Evolutionary conservation across 106 monocot genomes (phyloP).

Genomic region (Amphibolis antarctica): DNA sequence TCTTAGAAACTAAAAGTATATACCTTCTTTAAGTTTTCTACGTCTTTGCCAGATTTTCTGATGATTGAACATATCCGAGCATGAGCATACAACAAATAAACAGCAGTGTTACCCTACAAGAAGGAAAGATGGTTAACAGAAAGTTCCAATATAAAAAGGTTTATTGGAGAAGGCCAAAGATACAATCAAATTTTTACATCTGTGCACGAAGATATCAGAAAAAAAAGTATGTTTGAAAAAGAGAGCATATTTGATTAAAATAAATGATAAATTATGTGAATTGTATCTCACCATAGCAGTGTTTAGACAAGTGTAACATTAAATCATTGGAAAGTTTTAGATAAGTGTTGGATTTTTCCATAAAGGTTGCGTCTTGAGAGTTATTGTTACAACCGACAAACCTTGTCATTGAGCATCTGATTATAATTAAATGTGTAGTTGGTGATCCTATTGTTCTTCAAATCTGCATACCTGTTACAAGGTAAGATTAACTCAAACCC

Average conservation of each 20-base stretch:
- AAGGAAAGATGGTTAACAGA: background rate
- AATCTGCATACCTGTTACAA: constrained; percentile 78
- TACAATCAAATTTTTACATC: too few relatives aligned
- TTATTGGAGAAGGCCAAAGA: too few relatives aligned
- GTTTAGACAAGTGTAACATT: too few relatives aligned
- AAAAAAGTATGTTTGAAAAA: too few relatives aligned
- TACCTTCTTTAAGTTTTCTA: constrained; percentile 70
- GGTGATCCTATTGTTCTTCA: constrained; percentile 85
- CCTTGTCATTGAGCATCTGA: constrained; percentile 93
- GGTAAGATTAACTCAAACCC: background rate
- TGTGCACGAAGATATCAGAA: too few relatives aligned
- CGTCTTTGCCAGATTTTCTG: constrained; percentile 73
- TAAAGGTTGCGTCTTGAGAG: background rate
- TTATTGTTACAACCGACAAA: constrained; percentile 7
- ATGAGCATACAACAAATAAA: constrained; percentile 94
- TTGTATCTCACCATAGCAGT: too few relatives aligned
- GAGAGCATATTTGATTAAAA: too few relatives aligned
- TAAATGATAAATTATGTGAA: too few relatives aligned
- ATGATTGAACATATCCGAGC: constrained; percentile 96
- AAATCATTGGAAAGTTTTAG: too few relatives aligned
- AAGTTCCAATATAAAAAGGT: background rate
- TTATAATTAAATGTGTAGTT: constrained; percentile 94
- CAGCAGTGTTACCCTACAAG: constrained; percentile 85
- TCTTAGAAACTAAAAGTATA: background rate
- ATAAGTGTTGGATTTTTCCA: background rate